phyloP scores from a whole-genome alignment of 2,329 filamentous ascomycete genomes.

The Aureobasidium sp. region DNA sequence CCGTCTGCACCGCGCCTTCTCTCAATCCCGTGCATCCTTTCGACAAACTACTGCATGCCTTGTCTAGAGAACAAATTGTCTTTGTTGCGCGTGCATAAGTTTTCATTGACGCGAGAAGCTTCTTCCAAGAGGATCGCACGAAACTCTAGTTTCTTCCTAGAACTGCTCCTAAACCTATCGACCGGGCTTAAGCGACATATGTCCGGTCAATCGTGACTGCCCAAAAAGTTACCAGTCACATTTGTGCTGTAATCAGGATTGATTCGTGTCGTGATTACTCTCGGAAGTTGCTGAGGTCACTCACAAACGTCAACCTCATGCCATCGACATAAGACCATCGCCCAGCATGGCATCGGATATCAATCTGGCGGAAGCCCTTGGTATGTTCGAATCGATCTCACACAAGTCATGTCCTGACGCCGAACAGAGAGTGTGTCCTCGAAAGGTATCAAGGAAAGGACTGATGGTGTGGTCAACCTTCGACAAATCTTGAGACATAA shows the following conservation, averaged over 20 bases:
- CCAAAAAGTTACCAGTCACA: background rate
- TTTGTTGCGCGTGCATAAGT: background rate
- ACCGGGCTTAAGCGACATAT: slow-evolving; percentile 9
- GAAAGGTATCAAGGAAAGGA: slow-evolving; percentile 40
- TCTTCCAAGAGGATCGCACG: background rate
- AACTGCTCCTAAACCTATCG: background rate
- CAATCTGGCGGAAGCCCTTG: slow-evolving; percentile 13
- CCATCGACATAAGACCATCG: background rate
- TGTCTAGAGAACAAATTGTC: background rate
- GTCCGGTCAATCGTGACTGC: background rate
- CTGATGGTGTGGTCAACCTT: slow-evolving; percentile 48
- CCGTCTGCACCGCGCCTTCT: slow-evolving; percentile 1
- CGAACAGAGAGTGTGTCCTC: slow-evolving; percentile 34
- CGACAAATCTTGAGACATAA: slow-evolving; percentile 51
- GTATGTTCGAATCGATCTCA: background rate
- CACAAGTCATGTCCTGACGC: background rate
- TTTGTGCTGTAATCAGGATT: background rate
- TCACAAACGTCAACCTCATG: background rate
- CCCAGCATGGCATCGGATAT: slow-evolving; percentile 11
- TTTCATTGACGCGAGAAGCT: background rate
- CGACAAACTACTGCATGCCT: background rate
- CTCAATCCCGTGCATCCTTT: background rate
- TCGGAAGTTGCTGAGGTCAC: background rate
- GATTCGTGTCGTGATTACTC: background rate
- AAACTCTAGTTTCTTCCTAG: background rate